These are phyloP conservation scores for Hypoxylon sp. DNA, from an alignment of 2,329 filamentous ascomycete genomes.

Conservation along the genomic window DNA sequence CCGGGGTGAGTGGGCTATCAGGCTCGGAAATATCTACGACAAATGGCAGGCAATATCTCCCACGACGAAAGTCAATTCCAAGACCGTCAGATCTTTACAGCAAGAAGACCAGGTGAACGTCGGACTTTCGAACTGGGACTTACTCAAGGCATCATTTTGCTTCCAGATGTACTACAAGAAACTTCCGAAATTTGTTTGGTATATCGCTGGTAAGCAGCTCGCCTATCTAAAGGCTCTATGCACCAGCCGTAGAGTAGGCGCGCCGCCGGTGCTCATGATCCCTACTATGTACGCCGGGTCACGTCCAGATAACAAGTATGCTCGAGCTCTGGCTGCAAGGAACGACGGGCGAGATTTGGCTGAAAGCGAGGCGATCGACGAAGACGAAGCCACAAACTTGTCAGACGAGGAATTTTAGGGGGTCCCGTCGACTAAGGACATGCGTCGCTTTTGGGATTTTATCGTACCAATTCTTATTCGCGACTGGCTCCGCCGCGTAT, in stretches of 20 bases:
- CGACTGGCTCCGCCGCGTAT: slow-evolving; percentile 12
- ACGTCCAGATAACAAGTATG: slow-evolving; percentile 48
- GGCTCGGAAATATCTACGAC: slow-evolving; percentile 55
- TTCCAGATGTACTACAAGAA: slow-evolving; percentile 57
- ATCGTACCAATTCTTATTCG: slow-evolving; percentile 11
- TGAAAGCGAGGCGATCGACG: slow-evolving; percentile 32
- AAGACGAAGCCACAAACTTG: slow-evolving; percentile 31
- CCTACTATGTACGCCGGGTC: slow-evolving; percentile 50
- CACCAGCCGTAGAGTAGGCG: slow-evolving; percentile 34
- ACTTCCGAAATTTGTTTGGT: slow-evolving; percentile 58
- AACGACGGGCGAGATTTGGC: slow-evolving; percentile 37
- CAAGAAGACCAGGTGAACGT: slow-evolving; percentile 45
- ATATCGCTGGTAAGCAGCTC: slow-evolving; percentile 63
- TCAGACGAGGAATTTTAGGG: slow-evolving; percentile 43
- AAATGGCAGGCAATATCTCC: slow-evolving; percentile 61
- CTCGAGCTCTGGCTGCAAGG: slow-evolving; percentile 42
- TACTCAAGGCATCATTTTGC: slow-evolving; percentile 64
- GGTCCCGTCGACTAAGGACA: slow-evolving; percentile 7
- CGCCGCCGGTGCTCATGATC: slow-evolving; percentile 53
- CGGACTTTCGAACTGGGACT: slow-evolving; percentile 59
- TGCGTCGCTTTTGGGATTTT: slow-evolving; percentile 10
- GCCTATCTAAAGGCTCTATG: slow-evolving; percentile 60
- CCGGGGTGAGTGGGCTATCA: slow-evolving; percentile 41
- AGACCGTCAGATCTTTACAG: slow-evolving; percentile 52
- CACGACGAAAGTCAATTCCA: slow-evolving; percentile 44